A percentile compares a stretch with the other conserved stretches of the same genome.
Evolutionary conservation across 2,329 filamentous ascomycete genomes (phyloP).

Genomic region (Neospermospora avenae): DNA sequence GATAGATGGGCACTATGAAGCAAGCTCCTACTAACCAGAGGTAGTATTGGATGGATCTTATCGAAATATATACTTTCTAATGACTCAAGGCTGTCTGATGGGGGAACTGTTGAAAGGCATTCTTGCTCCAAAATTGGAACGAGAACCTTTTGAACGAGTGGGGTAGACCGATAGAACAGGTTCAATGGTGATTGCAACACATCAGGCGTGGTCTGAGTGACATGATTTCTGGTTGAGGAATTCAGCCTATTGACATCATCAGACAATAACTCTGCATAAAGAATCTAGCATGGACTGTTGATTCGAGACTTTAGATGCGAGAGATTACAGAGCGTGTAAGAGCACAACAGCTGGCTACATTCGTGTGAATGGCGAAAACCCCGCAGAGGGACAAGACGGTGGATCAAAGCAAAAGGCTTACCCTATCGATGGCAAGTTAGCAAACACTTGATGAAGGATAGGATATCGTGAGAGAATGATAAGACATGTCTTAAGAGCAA

Average conservation of each 20-base stretch:
- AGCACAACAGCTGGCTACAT: not conserved
- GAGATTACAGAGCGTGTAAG: not conserved
- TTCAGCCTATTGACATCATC: not conserved
- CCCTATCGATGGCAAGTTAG: no score
- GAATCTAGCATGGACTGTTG: not conserved
- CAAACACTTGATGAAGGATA: not conserved
- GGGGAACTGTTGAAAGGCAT: slow-evolving; percentile 45
- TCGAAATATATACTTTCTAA: slow-evolving; percentile 41
- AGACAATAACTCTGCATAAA: not conserved
- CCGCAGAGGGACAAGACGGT: no score
- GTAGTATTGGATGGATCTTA: slow-evolving; percentile 32
- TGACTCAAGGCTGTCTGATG: slow-evolving; percentile 43
- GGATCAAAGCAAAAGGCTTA: no score
- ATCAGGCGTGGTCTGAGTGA: slow-evolving; percentile 20
- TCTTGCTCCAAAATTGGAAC: slow-evolving; percentile 29
- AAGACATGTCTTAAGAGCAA: no score
- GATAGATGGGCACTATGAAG: slow-evolving; percentile 37
- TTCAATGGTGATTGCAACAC: slow-evolving; percentile 14
- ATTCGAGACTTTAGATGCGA: not conserved
- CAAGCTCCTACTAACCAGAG: slow-evolving; percentile 27
- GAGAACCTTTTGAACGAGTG: slow-evolving; percentile 22
- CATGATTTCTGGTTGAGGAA: not conserved
- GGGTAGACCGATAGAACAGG: slow-evolving; percentile 21
- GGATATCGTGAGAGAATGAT: not conserved
- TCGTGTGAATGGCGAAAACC: not conserved